Base-by-base conservation (phyloP, 352 stramenopile genomes). In the Phytopythium litorale region DNA sequence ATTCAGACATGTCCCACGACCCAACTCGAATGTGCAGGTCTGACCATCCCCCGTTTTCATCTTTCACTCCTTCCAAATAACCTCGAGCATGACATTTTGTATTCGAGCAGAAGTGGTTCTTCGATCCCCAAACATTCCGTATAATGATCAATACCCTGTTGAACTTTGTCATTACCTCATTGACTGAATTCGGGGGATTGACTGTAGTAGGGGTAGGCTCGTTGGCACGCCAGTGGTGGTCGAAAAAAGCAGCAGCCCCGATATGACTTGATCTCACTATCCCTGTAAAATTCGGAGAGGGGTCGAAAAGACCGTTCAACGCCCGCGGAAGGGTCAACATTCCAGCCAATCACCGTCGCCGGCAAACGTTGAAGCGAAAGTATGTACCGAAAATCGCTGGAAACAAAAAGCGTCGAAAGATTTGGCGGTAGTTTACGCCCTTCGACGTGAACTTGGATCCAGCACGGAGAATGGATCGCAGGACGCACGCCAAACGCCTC, bases 331-430 rank as follows among this genome's bases (percentile, higher is more conserved):
- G 30, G 45, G 45, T 21, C 45, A 46, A 46, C 8, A 30, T 30
- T 30, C 28, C 28, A 30, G 28, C 28, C 28, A 23, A 42, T 15
- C 13, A 40, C 9, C 35, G 35, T 11, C 12, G 28, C 25, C 19
- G 18, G n/a, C 7, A 51, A 2, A 32, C 16, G 45, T 51, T 51
- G 45, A 51, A 51, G 45, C 45, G n/a, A 11, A 21, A 23, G 18
- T 32, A 11, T 51, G n/a, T 51, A 40, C 4, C 28, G 28, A 30
- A 51, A 51, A 51, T 49, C 42, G 23, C 42, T 25, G 42, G 42
- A 45, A 45, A n/a, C 28, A 51, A 51, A 28, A 51, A 51, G 18
- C 16, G 45, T 51, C n/a, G 45, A 51, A 51, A 51, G 45, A 51
- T 30, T 51, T 32, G 12, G 18, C 16, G 42, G 42, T 49, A 49